A percentile compares a stretch with the other conserved stretches of the same genome.
phyloP scores from a whole-genome alignment of 352 stramenopile species.

The Sclerospora graminicola region DNA sequence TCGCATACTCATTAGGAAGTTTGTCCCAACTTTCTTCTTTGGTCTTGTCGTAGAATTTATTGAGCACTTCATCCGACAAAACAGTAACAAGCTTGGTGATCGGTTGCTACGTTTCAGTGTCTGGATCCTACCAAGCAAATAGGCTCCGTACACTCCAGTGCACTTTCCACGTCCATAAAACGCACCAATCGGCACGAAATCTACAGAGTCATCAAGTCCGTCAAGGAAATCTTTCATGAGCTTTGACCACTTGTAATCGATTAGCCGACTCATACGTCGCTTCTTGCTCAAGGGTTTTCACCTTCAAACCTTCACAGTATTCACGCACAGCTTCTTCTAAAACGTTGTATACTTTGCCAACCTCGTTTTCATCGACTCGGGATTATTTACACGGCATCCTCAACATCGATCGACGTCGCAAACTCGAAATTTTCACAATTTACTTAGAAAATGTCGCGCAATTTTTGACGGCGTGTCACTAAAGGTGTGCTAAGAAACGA shows the following conservation, averaged over 20 bases:
- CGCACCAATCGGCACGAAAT: constrained; percentile 97
- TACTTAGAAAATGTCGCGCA: constrained; percentile 89
- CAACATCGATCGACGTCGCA: constrained; percentile 85
- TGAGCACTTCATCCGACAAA: too few species aligned
- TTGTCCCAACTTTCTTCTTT: too few species aligned
- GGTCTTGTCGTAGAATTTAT: too few species aligned
- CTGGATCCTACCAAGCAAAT: too few species aligned
- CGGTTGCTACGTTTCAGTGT: too few species aligned
- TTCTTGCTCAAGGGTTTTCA: constrained; percentile 98
- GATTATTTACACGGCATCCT: constrained; percentile 78
- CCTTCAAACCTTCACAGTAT: constrained; percentile 97
- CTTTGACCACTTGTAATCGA: constrained; percentile 99
- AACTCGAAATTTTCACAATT: constrained; percentile 93
- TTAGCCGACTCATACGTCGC: constrained; percentile 96
- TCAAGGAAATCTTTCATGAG: constrained; percentile 99
- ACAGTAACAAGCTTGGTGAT: too few species aligned
- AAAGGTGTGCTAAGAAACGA: constrained; percentile 89
- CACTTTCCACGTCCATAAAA: constrained; percentile 34
- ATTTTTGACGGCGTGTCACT: constrained; percentile 81
- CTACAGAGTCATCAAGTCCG: constrained; percentile 95
- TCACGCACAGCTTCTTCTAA: constrained; percentile 91
- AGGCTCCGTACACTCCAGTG: too few species aligned
- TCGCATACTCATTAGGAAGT: too few species aligned
- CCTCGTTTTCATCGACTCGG: constrained; percentile 80
- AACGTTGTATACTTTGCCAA: constrained; percentile 86